phyloP scores from a whole-genome alignment of 805 yeast genomes.

The Starmerella sp. region DNA sequence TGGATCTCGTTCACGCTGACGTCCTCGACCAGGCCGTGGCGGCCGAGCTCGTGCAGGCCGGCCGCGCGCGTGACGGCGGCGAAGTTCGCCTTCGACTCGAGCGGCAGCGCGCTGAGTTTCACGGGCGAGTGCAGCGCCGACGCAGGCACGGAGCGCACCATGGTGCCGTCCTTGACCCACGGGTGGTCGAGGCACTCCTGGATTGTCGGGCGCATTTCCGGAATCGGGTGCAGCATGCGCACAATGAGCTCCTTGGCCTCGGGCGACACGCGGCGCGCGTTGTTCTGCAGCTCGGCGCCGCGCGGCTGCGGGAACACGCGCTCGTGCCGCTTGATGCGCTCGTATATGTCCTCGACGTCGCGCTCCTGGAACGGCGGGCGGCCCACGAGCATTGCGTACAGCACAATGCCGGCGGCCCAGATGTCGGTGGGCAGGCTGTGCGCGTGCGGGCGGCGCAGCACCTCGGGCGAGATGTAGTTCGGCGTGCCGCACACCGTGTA shows the following conservation, averaged over 20 bases:
- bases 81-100: conserved; percentile 57
- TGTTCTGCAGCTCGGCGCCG: conserved; percentile 37
- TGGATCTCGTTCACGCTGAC: conserved; percentile 34
- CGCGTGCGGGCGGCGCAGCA: conserved; percentile 54
- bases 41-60: conserved; percentile 35
- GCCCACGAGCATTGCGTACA: conserved; percentile 83
- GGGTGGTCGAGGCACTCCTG: conserved; percentile 68
- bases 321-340: conserved; percentile 75
- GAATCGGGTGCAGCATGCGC: conserved; percentile 63
- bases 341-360: conserved; percentile 85
- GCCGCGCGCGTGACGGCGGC: conserved; percentile 51
- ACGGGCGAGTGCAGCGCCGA: conserved; percentile 56
- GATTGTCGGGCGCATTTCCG: conserved; percentile 68
- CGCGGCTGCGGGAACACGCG: conserved; percentile 58
- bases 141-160: conserved; percentile 60
- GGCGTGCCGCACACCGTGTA: conserved; percentile 98
- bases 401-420: conserved; percentile 97
- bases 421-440: conserved; percentile 92
- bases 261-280: conserved; percentile 10
- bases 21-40: background rate
- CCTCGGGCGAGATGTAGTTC: conserved; percentile 97
- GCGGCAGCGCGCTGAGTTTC: conserved; percentile 42
- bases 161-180: conserved; percentile 71
- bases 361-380: conserved; percentile 97
- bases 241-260: conserved; percentile 62